Percentiles rank a stretch among this genome's conserved stretches.
These are phyloP conservation scores for Zychaea mexicana DNA, from an alignment of 371 early-diverging fungal genomes.

Conservation along the genomic window DNA sequence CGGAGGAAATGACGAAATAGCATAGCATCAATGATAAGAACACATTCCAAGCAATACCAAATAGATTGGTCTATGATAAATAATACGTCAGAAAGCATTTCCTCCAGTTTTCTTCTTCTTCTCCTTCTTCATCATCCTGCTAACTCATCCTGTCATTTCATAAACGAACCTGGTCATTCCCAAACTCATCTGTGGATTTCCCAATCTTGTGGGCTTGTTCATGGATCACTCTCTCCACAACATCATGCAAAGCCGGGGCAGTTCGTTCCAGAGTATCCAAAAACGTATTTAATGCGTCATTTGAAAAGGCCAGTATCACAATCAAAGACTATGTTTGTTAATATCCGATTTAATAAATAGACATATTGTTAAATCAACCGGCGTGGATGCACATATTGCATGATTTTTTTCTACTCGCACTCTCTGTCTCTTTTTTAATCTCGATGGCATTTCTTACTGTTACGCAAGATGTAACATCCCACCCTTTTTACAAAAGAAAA, in stretches of 20 bases:
- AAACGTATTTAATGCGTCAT: conserved; percentile 21
- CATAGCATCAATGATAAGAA: conserved; percentile 78
- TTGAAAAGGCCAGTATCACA: conserved; percentile 27
- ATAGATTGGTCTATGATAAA: conserved; percentile 35
- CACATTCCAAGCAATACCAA: conserved; percentile 72
- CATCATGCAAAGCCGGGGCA: conserved; percentile 26
- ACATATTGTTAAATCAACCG: too few relatives aligned
- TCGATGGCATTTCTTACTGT: too few relatives aligned
- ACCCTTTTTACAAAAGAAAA: too few relatives aligned
- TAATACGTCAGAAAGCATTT: conserved; percentile 2
- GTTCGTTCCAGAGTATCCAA: conserved; percentile 9
- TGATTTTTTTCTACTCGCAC: too few relatives aligned
- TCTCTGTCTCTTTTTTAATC: too few relatives aligned
- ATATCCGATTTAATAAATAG: conserved; percentile 9
- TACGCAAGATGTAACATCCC: too few relatives aligned
- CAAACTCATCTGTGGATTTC: conserved; percentile 11
- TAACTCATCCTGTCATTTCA: conserved; percentile 9
- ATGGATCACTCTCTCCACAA: conserved; percentile 32
- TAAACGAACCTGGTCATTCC: conserved; percentile 17
- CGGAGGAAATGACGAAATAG: conserved; percentile 80
- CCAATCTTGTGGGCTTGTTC: conserved; percentile 31
- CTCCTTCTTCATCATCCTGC: not conserved
- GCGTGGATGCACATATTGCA: too few relatives aligned
- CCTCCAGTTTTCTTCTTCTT: not conserved
- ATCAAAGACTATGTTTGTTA: conserved; percentile 17